These are phyloP conservation scores for Phytophthora ramorum DNA, from an alignment of 352 stramenopile genomes.

Conservation along the genomic window DNA sequence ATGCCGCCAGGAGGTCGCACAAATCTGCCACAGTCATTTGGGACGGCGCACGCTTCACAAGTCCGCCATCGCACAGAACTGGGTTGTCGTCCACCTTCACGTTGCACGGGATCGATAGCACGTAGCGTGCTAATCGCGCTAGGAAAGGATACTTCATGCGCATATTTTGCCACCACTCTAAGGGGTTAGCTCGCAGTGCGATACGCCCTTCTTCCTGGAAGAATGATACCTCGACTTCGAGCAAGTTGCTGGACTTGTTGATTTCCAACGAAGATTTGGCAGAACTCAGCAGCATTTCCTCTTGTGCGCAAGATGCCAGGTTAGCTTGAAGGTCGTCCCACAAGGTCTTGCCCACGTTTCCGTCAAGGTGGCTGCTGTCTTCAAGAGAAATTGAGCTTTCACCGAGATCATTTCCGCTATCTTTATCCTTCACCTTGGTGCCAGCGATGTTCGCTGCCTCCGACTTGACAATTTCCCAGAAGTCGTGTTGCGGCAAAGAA, in stretches of 20 bases:
- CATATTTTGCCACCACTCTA: slow-evolving; percentile 82
- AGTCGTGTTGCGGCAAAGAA: slow-evolving; percentile 56
- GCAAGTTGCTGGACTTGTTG: slow-evolving; percentile 74
- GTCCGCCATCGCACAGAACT: slow-evolving; percentile 45
- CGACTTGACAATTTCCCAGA: slow-evolving; percentile 76
- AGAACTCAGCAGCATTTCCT: slow-evolving; percentile 75
- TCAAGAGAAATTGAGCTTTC: slow-evolving; percentile 49
- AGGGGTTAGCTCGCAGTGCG: slow-evolving; percentile 60
- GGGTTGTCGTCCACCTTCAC: slow-evolving; percentile 61
- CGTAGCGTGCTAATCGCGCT: slow-evolving; percentile 65
- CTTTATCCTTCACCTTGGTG: slow-evolving; percentile 60
- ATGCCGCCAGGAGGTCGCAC: slow-evolving; percentile 55
- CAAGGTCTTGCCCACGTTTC: slow-evolving; percentile 38
- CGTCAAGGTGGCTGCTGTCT: slow-evolving; percentile 43
- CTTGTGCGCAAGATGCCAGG: slow-evolving; percentile 69
- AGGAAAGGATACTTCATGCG: slow-evolving; percentile 85
- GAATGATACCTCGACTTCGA: slow-evolving; percentile 83
- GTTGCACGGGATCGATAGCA: slow-evolving; percentile 70
- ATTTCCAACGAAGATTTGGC: slow-evolving; percentile 74
- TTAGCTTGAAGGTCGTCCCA: slow-evolving; percentile 86
- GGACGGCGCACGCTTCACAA: slow-evolving; percentile 43
- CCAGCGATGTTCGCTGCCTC: slow-evolving; percentile 62
- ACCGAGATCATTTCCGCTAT: slow-evolving; percentile 47
- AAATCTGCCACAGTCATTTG: slow-evolving; percentile 51
- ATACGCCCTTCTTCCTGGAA: slow-evolving; percentile 77